Conservation (phyloP, 2,329 filamentous ascomycete genomes). For the Basipetospora chlamydospora region DNA sequence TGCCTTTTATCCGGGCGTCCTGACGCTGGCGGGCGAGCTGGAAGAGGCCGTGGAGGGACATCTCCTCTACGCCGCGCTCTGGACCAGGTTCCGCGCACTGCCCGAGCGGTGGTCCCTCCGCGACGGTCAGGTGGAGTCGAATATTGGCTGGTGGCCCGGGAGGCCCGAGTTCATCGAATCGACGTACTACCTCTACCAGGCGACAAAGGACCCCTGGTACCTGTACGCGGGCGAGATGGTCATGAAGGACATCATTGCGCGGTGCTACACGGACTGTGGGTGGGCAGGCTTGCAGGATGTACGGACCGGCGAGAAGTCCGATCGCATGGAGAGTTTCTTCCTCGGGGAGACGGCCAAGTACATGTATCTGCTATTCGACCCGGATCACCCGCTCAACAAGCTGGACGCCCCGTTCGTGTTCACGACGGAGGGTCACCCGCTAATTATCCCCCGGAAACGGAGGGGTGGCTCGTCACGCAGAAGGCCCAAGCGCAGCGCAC, state of each 20-base stretch:
- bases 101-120: conserved; percentile 88
- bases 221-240: conserved; percentile 94
- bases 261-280: conserved; percentile 82
- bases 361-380: conserved; percentile 79
- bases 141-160: conserved; percentile 87
- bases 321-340: conserved; percentile 99
- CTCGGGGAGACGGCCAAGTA: conserved; percentile 95
- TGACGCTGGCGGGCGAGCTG: conserved; percentile 74
- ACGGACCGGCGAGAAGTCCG: conserved; percentile 67
- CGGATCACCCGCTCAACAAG: conserved; percentile 72
- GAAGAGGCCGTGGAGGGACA: conserved; percentile 87
- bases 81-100: conserved; percentile 86
- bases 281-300: conserved; percentile 86
- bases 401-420: conserved; percentile 84
- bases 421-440: conserved; percentile 86
- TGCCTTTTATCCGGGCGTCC: conserved; percentile 83
- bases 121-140: conserved; percentile 70
- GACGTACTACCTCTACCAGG: conserved; percentile 88
- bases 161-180: conserved; percentile 95
- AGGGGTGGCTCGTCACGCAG: neutral
- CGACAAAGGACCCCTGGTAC: conserved; percentile 92
- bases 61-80: conserved; percentile 79
- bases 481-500: conserved; percentile 7
- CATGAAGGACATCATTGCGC: conserved; percentile 68
- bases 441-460: conserved; percentile 53